Evolutionary conservation across 2,329 filamentous ascomycete genomes (phyloP).

Genomic region (Alternaria metachromatica): DNA sequence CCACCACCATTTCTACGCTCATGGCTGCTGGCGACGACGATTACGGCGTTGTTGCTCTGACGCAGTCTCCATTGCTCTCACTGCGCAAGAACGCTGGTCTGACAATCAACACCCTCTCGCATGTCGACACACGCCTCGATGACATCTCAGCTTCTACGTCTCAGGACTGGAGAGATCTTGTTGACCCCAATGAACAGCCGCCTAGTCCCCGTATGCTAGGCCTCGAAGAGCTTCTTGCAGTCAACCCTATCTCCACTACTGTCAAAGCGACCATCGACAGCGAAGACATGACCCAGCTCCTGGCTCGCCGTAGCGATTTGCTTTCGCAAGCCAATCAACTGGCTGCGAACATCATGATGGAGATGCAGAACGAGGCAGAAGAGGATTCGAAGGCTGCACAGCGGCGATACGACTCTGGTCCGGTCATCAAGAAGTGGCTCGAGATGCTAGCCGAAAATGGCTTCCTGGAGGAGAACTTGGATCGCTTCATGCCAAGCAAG

Average conservation of each 20-base stretch:
- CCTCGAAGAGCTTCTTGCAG: constrained; percentile 20
- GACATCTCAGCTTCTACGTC: constrained; percentile 20
- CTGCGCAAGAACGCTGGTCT: constrained; percentile 53
- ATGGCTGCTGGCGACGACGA: constrained; percentile 72
- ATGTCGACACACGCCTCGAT: constrained; percentile 51
- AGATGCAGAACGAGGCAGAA: constrained; percentile 54
- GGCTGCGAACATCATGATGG: constrained; percentile 54
- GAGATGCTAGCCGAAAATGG: constrained; percentile 72
- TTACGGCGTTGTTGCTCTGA: constrained; percentile 81
- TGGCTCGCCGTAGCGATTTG: constrained; percentile 25
- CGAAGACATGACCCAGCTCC: constrained; percentile 26
- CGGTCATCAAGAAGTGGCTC: constrained; percentile 73
- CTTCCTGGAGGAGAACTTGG: constrained; percentile 54
- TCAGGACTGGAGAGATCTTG: constrained; percentile 54
- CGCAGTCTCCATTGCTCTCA: constrained; percentile 66
- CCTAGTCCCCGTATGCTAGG: constrained; percentile 23
- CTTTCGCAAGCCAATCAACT: constrained; percentile 33
- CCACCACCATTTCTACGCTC: constrained; percentile 68
- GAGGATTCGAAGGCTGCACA: constrained; percentile 62
- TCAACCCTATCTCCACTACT: constrained; percentile 16
- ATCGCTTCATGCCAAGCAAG: constrained; percentile 25
- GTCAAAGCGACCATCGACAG: constrained; percentile 24
- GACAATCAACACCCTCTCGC: constrained; percentile 55
- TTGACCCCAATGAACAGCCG: constrained; percentile 35
- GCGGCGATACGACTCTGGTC: constrained; percentile 71